A percentile compares a stretch with the other conserved stretches of the same genome.
Evolutionary conservation across 2,329 filamentous ascomycete species (phyloP).

Genomic region (Coniochaeta sp.): DNA sequence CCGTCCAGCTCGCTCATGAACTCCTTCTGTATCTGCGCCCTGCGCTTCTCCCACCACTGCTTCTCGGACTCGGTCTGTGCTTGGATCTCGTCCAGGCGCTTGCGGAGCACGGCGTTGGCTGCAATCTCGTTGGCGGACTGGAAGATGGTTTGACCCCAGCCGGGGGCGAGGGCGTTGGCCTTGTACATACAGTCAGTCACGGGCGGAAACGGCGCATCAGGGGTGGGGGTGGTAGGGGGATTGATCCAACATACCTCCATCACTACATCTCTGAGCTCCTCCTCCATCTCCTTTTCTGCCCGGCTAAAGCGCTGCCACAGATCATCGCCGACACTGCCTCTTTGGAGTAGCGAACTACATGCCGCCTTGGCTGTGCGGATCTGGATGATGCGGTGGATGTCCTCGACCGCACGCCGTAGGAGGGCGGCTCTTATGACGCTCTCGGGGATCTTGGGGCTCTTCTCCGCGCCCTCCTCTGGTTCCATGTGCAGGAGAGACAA

Average conservation of each 20-base stretch:
- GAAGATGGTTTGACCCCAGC: slow-evolving; percentile 94
- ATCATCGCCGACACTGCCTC: slow-evolving; percentile 92
- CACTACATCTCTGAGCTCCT: slow-evolving; percentile 89
- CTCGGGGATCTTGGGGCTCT: slow-evolving; percentile 66
- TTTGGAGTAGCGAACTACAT: slow-evolving; percentile 72
- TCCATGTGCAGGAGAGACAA: slow-evolving; percentile 80
- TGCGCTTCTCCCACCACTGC: slow-evolving; percentile 87
- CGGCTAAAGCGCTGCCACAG: slow-evolving; percentile 86
- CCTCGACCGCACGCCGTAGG: slow-evolving; percentile 80
- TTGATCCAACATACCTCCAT: slow-evolving; percentile 58
- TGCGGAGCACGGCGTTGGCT: slow-evolving; percentile 70
- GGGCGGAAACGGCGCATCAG: no score
- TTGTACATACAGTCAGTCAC: background rate
- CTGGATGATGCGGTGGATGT: slow-evolving; percentile 86
- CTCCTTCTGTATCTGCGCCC: slow-evolving; percentile 61
- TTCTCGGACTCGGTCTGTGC: slow-evolving; percentile 65
- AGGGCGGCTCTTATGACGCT: slow-evolving; percentile 82
- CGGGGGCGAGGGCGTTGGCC: slow-evolving; percentile 83
- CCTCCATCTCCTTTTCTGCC: slow-evolving; percentile 96
- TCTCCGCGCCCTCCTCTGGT: slow-evolving; percentile 54
- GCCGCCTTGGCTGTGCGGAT: slow-evolving; percentile 85
- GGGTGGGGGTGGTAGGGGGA: background rate
- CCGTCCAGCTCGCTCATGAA: slow-evolving; percentile 82
- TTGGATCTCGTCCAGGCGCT: slow-evolving; percentile 68
- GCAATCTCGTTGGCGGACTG: slow-evolving; percentile 95